phyloP scores from a whole-genome alignment of 345 rosid genomes.

The Eucalyptus erythrocorys region DNA sequence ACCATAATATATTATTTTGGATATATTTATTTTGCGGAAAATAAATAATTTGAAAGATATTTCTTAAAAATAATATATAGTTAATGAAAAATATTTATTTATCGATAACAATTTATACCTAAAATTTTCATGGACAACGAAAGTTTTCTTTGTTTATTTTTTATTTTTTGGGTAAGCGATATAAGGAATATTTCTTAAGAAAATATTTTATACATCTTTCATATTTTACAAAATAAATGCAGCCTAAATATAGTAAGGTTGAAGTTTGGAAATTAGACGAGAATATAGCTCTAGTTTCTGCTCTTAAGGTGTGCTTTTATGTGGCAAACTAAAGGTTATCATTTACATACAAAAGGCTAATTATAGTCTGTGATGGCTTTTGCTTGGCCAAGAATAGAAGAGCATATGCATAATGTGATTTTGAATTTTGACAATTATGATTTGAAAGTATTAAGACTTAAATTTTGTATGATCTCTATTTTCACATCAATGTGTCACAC shows the following conservation, averaged over 20 bases:
- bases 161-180: too few relatives aligned
- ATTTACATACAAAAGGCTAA: neutral
- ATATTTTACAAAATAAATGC: too few relatives aligned
- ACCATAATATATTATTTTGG: neutral
- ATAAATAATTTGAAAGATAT: too few relatives aligned
- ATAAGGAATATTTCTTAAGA: too few relatives aligned
- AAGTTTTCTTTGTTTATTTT: too few relatives aligned
- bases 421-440: neutral
- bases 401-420: neutral
- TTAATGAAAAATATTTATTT: too few relatives aligned
- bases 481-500: neutral
- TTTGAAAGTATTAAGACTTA: neutral
- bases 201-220: accelerated
- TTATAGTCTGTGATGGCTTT: neutral
- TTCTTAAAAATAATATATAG: neutral
- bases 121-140: neutral
- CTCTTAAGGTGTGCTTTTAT: neutral
- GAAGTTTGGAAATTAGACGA: neutral
- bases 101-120: too few relatives aligned
- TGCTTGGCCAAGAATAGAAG: neutral
- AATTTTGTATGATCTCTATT: neutral
- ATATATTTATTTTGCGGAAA: accelerated
- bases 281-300: neutral
- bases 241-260: neutral
- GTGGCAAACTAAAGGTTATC: neutral